Conservation (phyloP, 495 filamentous ascomycete species). For the Penicillium antarcticum region DNA sequence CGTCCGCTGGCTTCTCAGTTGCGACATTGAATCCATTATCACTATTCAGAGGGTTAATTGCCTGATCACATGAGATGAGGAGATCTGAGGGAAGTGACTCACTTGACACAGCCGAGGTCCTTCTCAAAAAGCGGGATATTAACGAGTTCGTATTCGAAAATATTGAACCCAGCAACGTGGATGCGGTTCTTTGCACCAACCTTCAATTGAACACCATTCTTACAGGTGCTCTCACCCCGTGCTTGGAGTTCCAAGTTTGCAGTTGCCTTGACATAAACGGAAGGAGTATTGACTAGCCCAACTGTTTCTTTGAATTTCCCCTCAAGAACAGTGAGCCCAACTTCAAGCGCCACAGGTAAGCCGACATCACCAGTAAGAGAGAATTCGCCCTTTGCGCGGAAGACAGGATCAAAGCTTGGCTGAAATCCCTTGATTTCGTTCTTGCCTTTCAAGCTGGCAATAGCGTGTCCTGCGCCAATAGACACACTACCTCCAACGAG, state of each 20-base stretch:
- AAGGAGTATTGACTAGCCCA: background rate
- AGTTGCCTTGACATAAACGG: background rate
- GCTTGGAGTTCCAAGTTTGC: background rate
- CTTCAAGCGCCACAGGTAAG: conserved; percentile 1
- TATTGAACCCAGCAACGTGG: background rate
- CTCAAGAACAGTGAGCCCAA: background rate
- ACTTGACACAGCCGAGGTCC: conserved; percentile 1
- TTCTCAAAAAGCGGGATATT: background rate
- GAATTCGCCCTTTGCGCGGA: background rate
- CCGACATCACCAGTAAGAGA: background rate
- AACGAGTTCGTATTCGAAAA: conserved; percentile 2
- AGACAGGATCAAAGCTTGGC: background rate
- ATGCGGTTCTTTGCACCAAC: conserved; percentile 3
- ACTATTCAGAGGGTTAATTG: background rate
- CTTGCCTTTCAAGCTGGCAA: background rate
- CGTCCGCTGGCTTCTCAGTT: no score
- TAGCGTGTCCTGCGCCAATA: background rate
- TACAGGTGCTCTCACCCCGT: background rate
- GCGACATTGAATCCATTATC: background rate
- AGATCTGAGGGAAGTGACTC: background rate
- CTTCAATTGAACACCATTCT: background rate
- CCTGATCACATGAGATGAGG: background rate
- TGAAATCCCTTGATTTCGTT: background rate
- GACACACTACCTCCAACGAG: background rate
- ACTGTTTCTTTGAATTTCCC: conserved; percentile 3